A percentile compares a stretch with the other conserved stretches of the same genome.
Conservation (phyloP, 2,329 filamentous ascomycete species). For the Penicillium sp. region DNA sequence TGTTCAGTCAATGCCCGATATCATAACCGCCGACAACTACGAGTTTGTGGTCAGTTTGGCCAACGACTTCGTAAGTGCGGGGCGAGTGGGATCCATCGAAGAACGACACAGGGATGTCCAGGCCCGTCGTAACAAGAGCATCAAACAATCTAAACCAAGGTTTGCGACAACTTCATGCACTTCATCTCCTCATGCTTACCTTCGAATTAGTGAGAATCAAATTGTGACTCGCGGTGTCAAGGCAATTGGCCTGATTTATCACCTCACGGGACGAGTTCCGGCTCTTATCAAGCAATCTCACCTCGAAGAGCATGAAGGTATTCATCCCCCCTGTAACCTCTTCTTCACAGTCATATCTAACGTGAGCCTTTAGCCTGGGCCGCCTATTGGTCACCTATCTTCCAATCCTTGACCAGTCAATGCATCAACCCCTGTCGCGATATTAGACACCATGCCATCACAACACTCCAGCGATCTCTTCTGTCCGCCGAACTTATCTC, state of each 20-base stretch:
- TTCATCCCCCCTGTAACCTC: conserved; percentile 15
- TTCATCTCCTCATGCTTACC: conserved; percentile 11
- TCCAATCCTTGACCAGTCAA: conserved; percentile 83
- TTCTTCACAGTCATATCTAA: conserved; percentile 9
- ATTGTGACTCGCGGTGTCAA: conserved; percentile 76
- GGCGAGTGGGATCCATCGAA: conserved; percentile 68
- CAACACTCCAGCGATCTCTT: conserved; percentile 80
- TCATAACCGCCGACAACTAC: conserved; percentile 94
- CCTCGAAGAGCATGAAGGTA: conserved; percentile 81
- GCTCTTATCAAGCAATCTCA: conserved; percentile 90
- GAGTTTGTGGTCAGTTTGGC: conserved; percentile 81
- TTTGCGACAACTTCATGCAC: conserved; percentile 37
- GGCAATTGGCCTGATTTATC: conserved; percentile 78
- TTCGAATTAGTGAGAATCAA: conserved; percentile 62
- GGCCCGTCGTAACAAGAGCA: conserved; percentile 54
- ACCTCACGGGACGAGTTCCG: conserved; percentile 78
- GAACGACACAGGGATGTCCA: conserved; percentile 68
- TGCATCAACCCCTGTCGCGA: conserved; percentile 94
- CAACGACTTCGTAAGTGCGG: conserved; percentile 86
- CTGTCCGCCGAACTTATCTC: conserved; percentile 81
- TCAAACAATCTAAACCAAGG: conserved; percentile 58
- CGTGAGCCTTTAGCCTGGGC: conserved; percentile 71
- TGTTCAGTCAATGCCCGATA: conserved; percentile 70
- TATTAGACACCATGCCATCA: conserved; percentile 85
- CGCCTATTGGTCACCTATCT: conserved; percentile 95